These are phyloP conservation scores for Hordeum vulgare DNA, from an alignment of 176 grass and related monocot species.

Conservation along the genomic window MorexV3_pseudomolecules_assembly NC_058521.1:8852368-8852867, in stretches of 20 bases:
- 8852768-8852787: slow-evolving; percentile 59
- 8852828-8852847: slow-evolving; percentile 68
- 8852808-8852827: slow-evolving; percentile 33
- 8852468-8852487: not conserved
- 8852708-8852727: slow-evolving; percentile 65
- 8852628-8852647: not conserved
- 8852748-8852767: slow-evolving; percentile 42
- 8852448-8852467: not conserved
- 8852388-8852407: not conserved
- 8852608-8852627: not conserved
- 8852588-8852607: not conserved
- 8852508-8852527: not conserved
- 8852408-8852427: not conserved
- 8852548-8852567: slow-evolving; percentile 1
- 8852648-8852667: not conserved
- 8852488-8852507: not conserved
- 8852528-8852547: not conserved
- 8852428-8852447: not conserved
- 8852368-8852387: not conserved
- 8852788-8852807: slow-evolving; percentile 50
- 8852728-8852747: slow-evolving; percentile 64
- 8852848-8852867: slow-evolving; percentile 66
- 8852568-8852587: not conserved
- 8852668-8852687: slow-evolving; percentile 16
- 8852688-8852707: slow-evolving; percentile 23